These are phyloP conservation scores for Alternaria dauci DNA, from an alignment of 2,329 filamentous ascomycete species.

Conservation along the genomic window DNA sequence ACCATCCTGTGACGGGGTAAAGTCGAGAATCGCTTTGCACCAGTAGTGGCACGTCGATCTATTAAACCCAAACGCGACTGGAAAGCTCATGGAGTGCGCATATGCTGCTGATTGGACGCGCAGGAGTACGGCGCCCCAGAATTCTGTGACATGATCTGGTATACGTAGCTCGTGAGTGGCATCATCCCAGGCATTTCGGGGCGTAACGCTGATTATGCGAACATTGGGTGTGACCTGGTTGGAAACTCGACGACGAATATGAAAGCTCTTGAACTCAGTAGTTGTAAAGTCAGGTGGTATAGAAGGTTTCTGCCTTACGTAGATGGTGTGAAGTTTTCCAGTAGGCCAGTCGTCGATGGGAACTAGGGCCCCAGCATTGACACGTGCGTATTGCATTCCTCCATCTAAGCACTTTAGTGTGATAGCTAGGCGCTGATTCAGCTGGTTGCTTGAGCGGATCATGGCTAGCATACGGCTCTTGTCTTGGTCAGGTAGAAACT, in stretches of 20 bases:
- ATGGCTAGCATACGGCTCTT: conserved; percentile 26
- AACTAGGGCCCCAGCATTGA: conserved; percentile 60
- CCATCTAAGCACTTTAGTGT: conserved; percentile 33
- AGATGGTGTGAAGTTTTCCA: conserved; percentile 33
- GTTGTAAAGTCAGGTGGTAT: conserved; percentile 35
- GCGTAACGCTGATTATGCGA: conserved; percentile 27
- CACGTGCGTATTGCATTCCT: conserved; percentile 46
- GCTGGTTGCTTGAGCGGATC: conserved; percentile 30
- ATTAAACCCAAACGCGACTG: conserved; percentile 33
- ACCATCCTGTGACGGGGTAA: conserved; percentile 17
- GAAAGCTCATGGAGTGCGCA: conserved; percentile 27
- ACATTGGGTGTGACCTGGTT: conserved; percentile 26
- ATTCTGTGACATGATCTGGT: conserved; percentile 15
- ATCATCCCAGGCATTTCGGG: conserved; percentile 24
- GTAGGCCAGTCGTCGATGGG: conserved; percentile 54
- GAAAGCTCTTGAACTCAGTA: conserved; percentile 30
- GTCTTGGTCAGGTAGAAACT: conserved; percentile 30
- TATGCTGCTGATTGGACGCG: conserved; percentile 27
- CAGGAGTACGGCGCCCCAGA: conserved; percentile 26
- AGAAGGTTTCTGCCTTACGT: conserved; percentile 32
- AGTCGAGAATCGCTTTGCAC: conserved; percentile 28
- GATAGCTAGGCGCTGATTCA: conserved; percentile 37
- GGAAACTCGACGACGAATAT: conserved; percentile 28
- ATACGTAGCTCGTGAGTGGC: conserved; percentile 30
- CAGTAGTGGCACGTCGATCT: conserved; percentile 34